These are phyloP conservation scores for Penicillium roqueforti DNA, from an alignment of 495 filamentous ascomycete genomes.

Conservation along the genomic window DNA sequence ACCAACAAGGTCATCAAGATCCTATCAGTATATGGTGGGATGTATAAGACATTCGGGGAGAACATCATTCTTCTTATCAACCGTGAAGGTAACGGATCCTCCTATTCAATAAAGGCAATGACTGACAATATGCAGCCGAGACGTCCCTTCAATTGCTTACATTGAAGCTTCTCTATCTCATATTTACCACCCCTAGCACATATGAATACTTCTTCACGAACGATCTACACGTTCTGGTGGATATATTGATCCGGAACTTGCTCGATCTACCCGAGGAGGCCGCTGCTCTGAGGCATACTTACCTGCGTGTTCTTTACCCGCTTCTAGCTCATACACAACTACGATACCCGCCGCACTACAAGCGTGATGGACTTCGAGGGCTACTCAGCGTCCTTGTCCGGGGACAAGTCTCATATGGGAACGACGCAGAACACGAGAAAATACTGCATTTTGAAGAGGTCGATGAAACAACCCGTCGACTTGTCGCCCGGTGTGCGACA, in stretches of 20 bases:
- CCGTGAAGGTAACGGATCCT: slow-evolving; percentile 62
- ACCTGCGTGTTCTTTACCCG: slow-evolving; percentile 91
- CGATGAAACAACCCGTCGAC: slow-evolving; percentile 81
- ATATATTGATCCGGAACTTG: slow-evolving; percentile 94
- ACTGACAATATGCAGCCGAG: slow-evolving; percentile 51
- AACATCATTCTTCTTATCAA: slow-evolving; percentile 96
- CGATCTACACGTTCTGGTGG: slow-evolving; percentile 87
- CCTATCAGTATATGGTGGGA: slow-evolving; percentile 69
- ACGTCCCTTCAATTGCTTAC: slow-evolving; percentile 91
- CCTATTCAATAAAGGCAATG: background rate
- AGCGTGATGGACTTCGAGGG: slow-evolving; percentile 75
- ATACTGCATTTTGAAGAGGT: slow-evolving; percentile 84
- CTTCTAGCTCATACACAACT: slow-evolving; percentile 89
- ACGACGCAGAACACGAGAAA: slow-evolving; percentile 33
- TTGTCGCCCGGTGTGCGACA: slow-evolving; percentile 74
- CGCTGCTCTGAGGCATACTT: slow-evolving; percentile 84
- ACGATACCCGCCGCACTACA: slow-evolving; percentile 79
- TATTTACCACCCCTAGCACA: slow-evolving; percentile 86
- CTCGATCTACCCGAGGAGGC: slow-evolving; percentile 85
- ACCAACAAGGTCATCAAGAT: slow-evolving; percentile 94
- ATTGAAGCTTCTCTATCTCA: slow-evolving; percentile 87
- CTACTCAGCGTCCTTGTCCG: slow-evolving; percentile 63
- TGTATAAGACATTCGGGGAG: slow-evolving; percentile 92
- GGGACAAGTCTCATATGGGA: slow-evolving; percentile 35
- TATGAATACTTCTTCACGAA: slow-evolving; percentile 99